Evolutionary conservation across 2,329 filamentous ascomycete genomes (phyloP).

Genomic region (Fusarium marasasianum): DNA sequence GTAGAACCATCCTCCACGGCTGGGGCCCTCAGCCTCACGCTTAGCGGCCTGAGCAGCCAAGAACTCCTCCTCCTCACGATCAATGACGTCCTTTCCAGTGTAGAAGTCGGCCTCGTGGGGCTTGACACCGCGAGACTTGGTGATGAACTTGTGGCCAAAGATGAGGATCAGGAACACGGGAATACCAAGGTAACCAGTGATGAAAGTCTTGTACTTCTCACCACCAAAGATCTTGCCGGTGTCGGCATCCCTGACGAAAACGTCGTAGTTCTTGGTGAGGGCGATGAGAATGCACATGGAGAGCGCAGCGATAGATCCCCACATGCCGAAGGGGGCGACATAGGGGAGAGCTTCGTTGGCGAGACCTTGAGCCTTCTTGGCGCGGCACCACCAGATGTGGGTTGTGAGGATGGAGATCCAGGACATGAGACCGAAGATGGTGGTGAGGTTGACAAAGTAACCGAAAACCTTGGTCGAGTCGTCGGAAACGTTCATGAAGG

Average conservation of each 20-base stretch:
- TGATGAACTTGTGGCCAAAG: slow-evolving; percentile 71
- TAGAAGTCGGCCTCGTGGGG: slow-evolving; percentile 73
- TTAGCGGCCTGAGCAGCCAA: slow-evolving; percentile 54
- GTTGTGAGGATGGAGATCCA: slow-evolving; percentile 75
- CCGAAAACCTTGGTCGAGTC: slow-evolving; percentile 66
- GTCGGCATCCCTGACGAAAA: slow-evolving; percentile 64
- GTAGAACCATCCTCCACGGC: slow-evolving; percentile 49
- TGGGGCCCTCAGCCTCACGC: slow-evolving; percentile 35
- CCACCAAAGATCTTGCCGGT: slow-evolving; percentile 48
- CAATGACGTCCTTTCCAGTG: slow-evolving; percentile 77
- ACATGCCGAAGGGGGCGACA: slow-evolving; percentile 75
- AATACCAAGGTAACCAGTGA: slow-evolving; percentile 81
- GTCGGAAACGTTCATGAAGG: slow-evolving; percentile 72
- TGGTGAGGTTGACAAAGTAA: slow-evolving; percentile 75
- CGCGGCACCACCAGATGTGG: slow-evolving; percentile 73
- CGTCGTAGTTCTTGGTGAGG: slow-evolving; percentile 83
- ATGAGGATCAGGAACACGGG: slow-evolving; percentile 77
- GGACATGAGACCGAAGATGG: slow-evolving; percentile 72
- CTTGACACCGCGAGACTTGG: slow-evolving; percentile 63
- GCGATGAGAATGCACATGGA: slow-evolving; percentile 77
- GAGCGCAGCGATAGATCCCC: slow-evolving; percentile 74
- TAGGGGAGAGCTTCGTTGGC: slow-evolving; percentile 67
- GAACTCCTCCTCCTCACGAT: slow-evolving; percentile 77
- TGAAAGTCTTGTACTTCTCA: slow-evolving; percentile 80
- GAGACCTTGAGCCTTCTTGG: slow-evolving; percentile 68